Evolutionary conservation across 2,329 filamentous ascomycete species (phyloP), one percentile per base, ranked within the genome.

Genomic region (Fusarium sp.): DNA sequence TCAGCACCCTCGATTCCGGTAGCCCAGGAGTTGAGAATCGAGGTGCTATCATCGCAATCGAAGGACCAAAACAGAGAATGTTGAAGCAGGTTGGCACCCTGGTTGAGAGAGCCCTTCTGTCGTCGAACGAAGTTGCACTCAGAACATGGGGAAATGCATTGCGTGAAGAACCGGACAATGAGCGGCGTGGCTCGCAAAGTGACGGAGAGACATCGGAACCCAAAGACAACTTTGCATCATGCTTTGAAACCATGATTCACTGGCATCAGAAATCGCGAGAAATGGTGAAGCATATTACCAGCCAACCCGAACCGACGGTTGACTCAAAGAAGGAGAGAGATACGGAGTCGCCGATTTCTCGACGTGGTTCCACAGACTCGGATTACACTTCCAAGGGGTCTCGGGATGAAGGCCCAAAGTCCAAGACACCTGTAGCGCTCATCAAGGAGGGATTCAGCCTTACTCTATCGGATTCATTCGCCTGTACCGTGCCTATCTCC

Each of bases 1-100:
- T 93, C 15, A 80, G 81, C 7, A 71, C 81, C 17, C 74, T 80
- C 2, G 74, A 77, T 7, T 77, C 79, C 5, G 76, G 74, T 8
- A 73, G 71, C 6, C 68, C 74, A 5, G 65, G 67, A 3, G 76
- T 79, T 62, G 80, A 83, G 70, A 82, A 83, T 8, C 88, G 94
- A n/a, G 94, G 95, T 0, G 88, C 92, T 1, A 87, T 98, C 38
- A 90, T 98, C 65, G 91, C 93, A 1, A 83, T 98, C 28, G 95
- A 98, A 78, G 94, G 94, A 1, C 85, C 91, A 19, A 87, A 91
- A 59, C 68, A 77, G 8, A 73, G 75, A n/a, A 71, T 87, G 22
- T 75, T 87, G 11, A 78, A 82, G 3, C 84, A 87, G 11, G 87
- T 92, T 6, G 89, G 93, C 5, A 81, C 84, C 5, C 85, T 87